Evolutionary conservation across 371 early-diverging fungal species (phyloP), one percentile per base, ranked within the genome.

Genomic region (Lichtheimia hyalospora): DNA sequence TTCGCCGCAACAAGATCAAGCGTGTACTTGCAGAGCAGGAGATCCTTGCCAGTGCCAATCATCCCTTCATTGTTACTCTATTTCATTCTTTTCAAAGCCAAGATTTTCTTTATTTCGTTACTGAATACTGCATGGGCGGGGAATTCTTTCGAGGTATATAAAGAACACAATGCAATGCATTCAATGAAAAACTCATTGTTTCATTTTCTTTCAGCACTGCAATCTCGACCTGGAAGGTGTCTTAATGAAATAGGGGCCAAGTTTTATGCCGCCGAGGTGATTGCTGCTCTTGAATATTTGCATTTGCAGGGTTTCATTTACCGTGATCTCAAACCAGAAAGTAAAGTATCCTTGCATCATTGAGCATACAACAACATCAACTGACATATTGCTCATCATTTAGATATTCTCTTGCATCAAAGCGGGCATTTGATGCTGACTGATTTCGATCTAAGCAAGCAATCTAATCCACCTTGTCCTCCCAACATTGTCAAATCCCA

Each of bases 101-200:
- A 62, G 92, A 94, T 56, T 86, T 96, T 64, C 75, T 99, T 23
- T 98, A 95, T 71, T 90, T 99, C 66, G 91, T 96, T 58, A 96
- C 97, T 94, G 99, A 99, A 64, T 99, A 97, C 78, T 97, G 99
- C 61, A 82, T 90, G 62, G 99, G 99, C 52, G 99, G 99, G 46
- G 99, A 99, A 74, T 97, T 96, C 70, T 96, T 94, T 71, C 71
- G 93, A 77, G 92, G 85, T 85, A 71, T 60, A 52, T 16, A 8
- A 23, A 18, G 25, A 27, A 15, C 8, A 25, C 8, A 24, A 54
- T 15, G 12, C 20, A 14, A 40, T 54, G 41, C 7, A 6, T n/a
- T 28, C 13, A 15, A 34, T 27, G 16, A 52, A 52, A 40, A 6
- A 42, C 24, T 34, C 28, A 34, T 34, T 34, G 46, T 46, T 18